Evolutionary conservation across 169 alveolate genomes (phyloP).

Genomic region (Perkinsus marinus): DNA sequence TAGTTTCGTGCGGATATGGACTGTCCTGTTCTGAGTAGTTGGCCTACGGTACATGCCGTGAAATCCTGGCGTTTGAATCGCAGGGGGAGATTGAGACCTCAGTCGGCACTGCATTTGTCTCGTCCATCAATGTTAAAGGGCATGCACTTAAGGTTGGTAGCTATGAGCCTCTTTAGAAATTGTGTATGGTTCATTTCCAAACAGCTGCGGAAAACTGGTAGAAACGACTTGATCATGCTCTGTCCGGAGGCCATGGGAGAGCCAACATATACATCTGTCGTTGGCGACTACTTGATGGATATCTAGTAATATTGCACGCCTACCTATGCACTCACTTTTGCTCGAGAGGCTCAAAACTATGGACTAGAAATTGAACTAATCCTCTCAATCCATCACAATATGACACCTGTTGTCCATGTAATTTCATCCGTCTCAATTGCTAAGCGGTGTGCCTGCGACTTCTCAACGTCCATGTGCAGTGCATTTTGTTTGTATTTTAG

Average conservation of each 20-base stretch:
- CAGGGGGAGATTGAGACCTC: neutral
- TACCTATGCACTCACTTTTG: neutral
- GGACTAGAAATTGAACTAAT: too few relatives aligned
- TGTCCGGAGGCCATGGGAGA: neutral
- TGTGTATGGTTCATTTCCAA: neutral
- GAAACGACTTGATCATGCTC: neutral
- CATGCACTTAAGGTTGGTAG: neutral
- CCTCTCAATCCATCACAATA: too few relatives aligned
- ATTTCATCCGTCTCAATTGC: too few relatives aligned
- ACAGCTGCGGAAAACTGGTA: neutral
- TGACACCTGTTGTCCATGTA: too few relatives aligned
- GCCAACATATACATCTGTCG: neutral
- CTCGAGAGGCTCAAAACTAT: neutral
- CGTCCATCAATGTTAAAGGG: neutral
- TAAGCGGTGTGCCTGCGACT: too few relatives aligned
- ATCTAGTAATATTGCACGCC: neutral
- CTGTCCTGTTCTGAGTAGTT: neutral
- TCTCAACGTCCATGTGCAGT: too few relatives aligned
- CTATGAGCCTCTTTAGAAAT: neutral
- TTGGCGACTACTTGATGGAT: neutral
- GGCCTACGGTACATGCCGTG: neutral
- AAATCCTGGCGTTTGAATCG: neutral
- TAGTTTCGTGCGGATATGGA: neutral
- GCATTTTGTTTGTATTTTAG: neutral
- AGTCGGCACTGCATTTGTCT: neutral